phyloP scores from a whole-genome alignment of 1,284 basidiomycete species.

The Puccinia triticina region DNA sequence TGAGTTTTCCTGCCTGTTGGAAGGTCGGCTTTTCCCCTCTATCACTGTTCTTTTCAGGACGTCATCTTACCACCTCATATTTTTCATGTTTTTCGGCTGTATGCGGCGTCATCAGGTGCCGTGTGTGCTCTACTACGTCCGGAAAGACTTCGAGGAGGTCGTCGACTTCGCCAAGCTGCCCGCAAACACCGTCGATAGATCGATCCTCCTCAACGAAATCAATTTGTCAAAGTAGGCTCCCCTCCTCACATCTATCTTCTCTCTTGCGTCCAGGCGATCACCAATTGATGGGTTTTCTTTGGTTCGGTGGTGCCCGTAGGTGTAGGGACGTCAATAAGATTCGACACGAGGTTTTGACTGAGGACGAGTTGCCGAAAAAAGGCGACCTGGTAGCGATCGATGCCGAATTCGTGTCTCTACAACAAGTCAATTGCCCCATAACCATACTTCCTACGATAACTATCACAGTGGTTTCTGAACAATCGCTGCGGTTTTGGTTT shows the following conservation, averaged over 20 bases:
- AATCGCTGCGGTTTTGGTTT: background rate
- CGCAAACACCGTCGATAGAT: constrained; percentile 68
- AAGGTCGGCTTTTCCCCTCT: constrained; percentile 68
- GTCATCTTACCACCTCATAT: background rate
- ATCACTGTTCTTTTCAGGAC: background rate
- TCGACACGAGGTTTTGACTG: constrained; percentile 74
- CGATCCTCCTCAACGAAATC: constrained; percentile 80
- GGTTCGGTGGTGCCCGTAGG: constrained; percentile 61
- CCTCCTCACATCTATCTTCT: background rate
- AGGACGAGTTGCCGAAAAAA: constrained; percentile 78
- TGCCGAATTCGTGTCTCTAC: constrained; percentile 95
- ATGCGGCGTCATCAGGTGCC: constrained; percentile 73
- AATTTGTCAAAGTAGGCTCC: constrained; percentile 74
- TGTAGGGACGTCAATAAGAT: constrained; percentile 74
- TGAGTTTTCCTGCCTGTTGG: constrained; percentile 86
- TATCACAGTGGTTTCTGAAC: constrained; percentile 4
- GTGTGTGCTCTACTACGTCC: constrained; percentile 82
- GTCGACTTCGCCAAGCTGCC: constrained; percentile 73
- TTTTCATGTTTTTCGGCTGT: too few species aligned
- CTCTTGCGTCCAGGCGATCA: background rate
- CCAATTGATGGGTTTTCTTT: background rate
- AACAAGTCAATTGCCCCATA: constrained; percentile 68
- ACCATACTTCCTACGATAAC: background rate
- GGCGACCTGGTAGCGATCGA: constrained; percentile 93
- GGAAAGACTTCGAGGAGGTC: constrained; percentile 67